Percentiles rank a stretch among this genome's conserved stretches.
phyloP scores from a whole-genome alignment of 2,329 filamentous ascomycete genomes.

The Arthrinium puccinioides region DNA sequence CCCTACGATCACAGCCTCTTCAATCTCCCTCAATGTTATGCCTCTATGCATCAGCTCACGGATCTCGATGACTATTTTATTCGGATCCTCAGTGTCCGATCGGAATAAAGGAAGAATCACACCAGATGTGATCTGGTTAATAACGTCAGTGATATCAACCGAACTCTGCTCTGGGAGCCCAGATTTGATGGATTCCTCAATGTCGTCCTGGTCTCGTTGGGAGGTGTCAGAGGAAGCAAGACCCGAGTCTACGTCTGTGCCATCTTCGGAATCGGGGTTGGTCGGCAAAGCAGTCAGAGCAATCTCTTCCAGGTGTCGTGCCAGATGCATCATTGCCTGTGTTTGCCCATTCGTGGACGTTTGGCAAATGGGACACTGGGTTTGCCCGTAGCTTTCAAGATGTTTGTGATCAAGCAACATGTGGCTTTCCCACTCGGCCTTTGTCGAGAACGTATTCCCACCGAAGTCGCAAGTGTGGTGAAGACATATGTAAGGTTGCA shows the following conservation, averaged over 20 bases:
- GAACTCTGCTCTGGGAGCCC: no score
- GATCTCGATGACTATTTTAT: no score
- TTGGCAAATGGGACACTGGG: slow-evolving; percentile 2
- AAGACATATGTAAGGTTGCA: slow-evolving; percentile 6
- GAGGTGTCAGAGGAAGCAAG: slow-evolving; percentile 1
- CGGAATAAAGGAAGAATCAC: no score
- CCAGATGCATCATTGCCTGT: background rate
- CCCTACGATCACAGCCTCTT: no score
- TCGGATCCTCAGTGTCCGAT: no score
- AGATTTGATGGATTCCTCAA: no score
- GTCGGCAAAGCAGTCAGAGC: slow-evolving; percentile 5
- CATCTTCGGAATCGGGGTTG: slow-evolving; percentile 6
- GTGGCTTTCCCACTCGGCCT: slow-evolving; percentile 2
- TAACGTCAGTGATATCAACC: no score
- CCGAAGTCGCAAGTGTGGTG: background rate
- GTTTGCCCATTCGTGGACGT: background rate
- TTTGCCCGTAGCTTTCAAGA: no score
- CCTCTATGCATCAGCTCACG: no score
- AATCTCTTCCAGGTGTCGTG: slow-evolving; percentile 5
- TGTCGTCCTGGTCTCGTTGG: no score
- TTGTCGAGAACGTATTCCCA: slow-evolving; percentile 1
- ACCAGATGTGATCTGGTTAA: no score
- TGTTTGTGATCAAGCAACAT: background rate
- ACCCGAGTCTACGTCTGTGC: slow-evolving; percentile 5
- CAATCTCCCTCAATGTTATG: no score